Evolutionary conservation across 2,329 filamentous ascomycete species (phyloP), one percentile per base, ranked within the genome.

Genomic region (Dactylellina haptotyla): DNA sequence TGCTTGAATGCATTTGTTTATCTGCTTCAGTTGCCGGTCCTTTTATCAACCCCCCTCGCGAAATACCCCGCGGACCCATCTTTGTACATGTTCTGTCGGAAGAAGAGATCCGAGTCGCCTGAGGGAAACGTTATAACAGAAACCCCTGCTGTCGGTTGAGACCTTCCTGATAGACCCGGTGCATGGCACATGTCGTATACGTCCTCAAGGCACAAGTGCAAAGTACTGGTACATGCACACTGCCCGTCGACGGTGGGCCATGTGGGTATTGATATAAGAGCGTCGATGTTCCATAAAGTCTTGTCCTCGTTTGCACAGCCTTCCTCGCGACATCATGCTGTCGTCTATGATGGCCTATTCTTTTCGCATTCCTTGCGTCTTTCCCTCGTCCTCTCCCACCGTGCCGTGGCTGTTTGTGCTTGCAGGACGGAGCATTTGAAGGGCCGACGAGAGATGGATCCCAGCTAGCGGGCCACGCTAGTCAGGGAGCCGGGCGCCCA

Each of bases 261-360:
- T n/a, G n/a, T n/a, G n/a, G n/a, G n/a, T n/a, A n/a, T n/a, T n/a
- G n/a, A n/a, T n/a, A n/a, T n/a, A n/a, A n/a, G 2, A 18, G 18
- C 2, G 9, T 25, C 18, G 18, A 25, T 14, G 1, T 20, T 20
- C 37, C 28, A 3, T 51, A 41, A 59, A 25, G 53, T 59, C 53
- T 65, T 72, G 51, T 72, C 50, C n/a, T 8, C 10, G n/a, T 53
- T 72, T 72, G 67, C 67, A 72, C 67, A 72, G 67, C 67, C 67
- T 61, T 45, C 56, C 34, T 61, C 25, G 64, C 53, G 57, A 72
- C 45, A 65, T 59, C 28, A 10, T 23, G 23, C 23, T 1, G 32
- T 41, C 57, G 50, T 28, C n/a, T 12, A n/a, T 30, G 34, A 23
- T 34, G 51, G 51, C 23, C 51, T 50, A 50, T 65, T 43, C n/a